A percentile compares a stretch with the other conserved stretches of the same genome.
These are phyloP conservation scores for Ophiostoma fasciatum DNA, from an alignment of 2,329 filamentous ascomycete genomes.

Conservation along the genomic window DNA sequence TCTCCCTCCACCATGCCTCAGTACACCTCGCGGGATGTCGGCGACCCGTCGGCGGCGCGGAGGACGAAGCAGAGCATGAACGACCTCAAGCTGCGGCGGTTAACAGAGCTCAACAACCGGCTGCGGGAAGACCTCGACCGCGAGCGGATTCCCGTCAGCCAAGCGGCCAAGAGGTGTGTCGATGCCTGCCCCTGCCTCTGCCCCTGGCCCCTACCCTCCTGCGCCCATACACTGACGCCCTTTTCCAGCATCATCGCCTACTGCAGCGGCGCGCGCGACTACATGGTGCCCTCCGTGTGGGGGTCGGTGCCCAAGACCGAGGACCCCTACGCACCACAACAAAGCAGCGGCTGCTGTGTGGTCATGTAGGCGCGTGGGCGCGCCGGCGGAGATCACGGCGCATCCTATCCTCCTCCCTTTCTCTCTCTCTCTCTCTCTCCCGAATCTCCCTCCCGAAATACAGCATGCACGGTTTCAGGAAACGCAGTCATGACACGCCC, in stretches of 20 bases:
- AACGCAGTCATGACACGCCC: too few species aligned
- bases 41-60: slow-evolving; percentile 54
- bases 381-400: too few species aligned
- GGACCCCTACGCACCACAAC: slow-evolving; percentile 95
- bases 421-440: too few species aligned
- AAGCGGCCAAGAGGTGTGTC: slow-evolving; percentile 66
- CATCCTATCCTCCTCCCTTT: too few species aligned
- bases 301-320: slow-evolving; percentile 86
- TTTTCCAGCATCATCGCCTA: slow-evolving; percentile 76
- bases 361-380: slow-evolving; percentile 55
- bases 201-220: slow-evolving; percentile 1
- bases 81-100: slow-evolving; percentile 86
- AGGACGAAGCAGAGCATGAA: slow-evolving; percentile 99
- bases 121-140: slow-evolving; percentile 91
- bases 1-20: slow-evolving; percentile 40
- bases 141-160: slow-evolving; percentile 88
- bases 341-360: slow-evolving; percentile 81
- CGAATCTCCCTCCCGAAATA: too few species aligned
- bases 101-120: slow-evolving; percentile 94
- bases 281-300: slow-evolving; percentile 98
- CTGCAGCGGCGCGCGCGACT: slow-evolving; percentile 95
- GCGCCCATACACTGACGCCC: too few species aligned
- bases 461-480: too few species aligned
- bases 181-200: too few species aligned
- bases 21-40: slow-evolving; percentile 52